Conservation (phyloP, 768 basidiomycete species). For the Boletus speciosus region DNA sequence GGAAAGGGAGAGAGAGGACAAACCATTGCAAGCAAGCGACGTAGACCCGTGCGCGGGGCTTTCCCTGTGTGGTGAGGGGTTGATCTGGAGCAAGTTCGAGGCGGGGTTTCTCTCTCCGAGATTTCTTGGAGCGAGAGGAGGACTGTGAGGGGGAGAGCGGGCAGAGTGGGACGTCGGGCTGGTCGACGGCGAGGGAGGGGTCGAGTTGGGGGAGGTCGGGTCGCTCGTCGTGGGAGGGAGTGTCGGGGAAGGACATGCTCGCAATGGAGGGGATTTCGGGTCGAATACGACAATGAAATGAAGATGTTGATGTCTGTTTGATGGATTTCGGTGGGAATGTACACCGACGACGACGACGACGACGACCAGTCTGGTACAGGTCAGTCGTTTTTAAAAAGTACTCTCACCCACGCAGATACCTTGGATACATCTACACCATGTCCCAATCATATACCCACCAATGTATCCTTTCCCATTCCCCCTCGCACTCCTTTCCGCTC, state of each 20-base stretch:
- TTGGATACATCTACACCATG: background rate
- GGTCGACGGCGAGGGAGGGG: background rate
- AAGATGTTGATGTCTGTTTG: conserved; percentile 20
- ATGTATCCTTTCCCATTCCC: background rate
- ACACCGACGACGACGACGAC: background rate
- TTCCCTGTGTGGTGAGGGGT: conserved; percentile 80
- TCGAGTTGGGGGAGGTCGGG: background rate
- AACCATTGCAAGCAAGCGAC: conserved; percentile 81
- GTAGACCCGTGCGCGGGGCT: conserved; percentile 67
- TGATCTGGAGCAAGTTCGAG: conserved; percentile 74
- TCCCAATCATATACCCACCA: background rate
- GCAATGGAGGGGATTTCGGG: conserved; percentile 4
- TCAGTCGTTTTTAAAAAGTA: background rate
- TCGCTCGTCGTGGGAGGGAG: background rate
- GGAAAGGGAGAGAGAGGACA: conserved; percentile 11
- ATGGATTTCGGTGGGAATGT: background rate
- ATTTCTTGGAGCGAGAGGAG: conserved; percentile 29
- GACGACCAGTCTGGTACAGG: background rate
- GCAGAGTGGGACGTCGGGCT: background rate
- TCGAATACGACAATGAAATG: background rate
- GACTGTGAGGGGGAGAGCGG: background rate
- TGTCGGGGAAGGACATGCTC: conserved; percentile 22
- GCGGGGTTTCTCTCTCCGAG: conserved; percentile 51
- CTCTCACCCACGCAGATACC: too few relatives aligned
- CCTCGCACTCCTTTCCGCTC: conserved; percentile 2